Percentiles rank a stretch among this genome's conserved stretches.
phyloP scores from a whole-genome alignment of 176 grass and related monocot species.

The Thalia dealbata region DNA sequence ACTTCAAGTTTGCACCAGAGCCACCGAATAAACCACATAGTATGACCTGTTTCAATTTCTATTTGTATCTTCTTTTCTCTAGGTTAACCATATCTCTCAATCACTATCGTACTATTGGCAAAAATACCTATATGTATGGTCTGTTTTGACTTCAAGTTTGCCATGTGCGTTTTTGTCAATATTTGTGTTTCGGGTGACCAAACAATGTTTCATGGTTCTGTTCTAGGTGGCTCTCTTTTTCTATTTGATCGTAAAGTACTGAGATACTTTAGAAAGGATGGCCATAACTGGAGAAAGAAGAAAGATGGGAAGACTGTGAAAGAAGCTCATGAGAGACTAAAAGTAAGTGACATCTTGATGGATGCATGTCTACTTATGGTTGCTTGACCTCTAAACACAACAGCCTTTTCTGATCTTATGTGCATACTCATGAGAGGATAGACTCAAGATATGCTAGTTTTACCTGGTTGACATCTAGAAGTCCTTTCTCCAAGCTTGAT shows the following conservation, averaged over 20 bases:
- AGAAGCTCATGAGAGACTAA: slow-evolving; percentile 98
- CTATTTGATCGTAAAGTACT: slow-evolving; percentile 92
- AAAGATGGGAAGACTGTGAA: slow-evolving; percentile 94
- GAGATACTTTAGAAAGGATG: slow-evolving; percentile 94
- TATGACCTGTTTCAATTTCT: slow-evolving; percentile 24
- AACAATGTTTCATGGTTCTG: not conserved
- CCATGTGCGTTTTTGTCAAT: not conserved
- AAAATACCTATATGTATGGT: not conserved
- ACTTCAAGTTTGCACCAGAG: slow-evolving; percentile 51
- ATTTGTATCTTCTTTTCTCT: not conserved
- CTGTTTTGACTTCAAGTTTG: not conserved
- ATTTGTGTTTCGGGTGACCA: not conserved
- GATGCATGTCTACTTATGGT: not conserved
- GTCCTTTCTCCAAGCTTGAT: no score
- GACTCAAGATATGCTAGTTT: no score
- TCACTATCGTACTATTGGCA: not conserved
- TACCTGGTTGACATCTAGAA: no score
- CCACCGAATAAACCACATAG: slow-evolving; percentile 81
- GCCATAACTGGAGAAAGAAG: slow-evolving; percentile 97
- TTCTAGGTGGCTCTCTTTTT: slow-evolving; percentile 61
- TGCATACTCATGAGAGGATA: not conserved
- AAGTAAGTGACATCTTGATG: slow-evolving; percentile 29
- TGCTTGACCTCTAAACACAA: not conserved
- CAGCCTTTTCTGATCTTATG: not conserved
- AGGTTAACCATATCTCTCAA: slow-evolving; percentile 2